These are phyloP conservation scores for Chaetothyriales sp. DNA, from an alignment of 2,329 filamentous ascomycete genomes.

Conservation along the genomic window DNA sequence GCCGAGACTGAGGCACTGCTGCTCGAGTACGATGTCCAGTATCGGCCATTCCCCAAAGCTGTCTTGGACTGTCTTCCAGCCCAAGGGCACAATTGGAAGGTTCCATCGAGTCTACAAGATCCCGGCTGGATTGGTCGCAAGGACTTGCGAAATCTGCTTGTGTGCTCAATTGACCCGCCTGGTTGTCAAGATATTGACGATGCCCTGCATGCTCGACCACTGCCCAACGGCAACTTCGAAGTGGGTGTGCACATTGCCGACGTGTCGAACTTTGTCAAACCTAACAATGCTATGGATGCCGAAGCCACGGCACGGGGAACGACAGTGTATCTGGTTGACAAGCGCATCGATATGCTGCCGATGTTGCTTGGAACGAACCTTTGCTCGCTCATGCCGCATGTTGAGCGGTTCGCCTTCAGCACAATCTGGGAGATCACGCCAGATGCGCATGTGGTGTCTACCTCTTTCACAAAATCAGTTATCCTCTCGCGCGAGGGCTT, in stretches of 20 bases:
- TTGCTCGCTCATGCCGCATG: slow-evolving; percentile 90
- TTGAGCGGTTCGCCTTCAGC: slow-evolving; percentile 84
- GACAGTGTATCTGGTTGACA: slow-evolving; percentile 94
- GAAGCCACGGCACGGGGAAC: slow-evolving; percentile 90
- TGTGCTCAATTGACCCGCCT: slow-evolving; percentile 94
- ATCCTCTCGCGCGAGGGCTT: slow-evolving; percentile 95
- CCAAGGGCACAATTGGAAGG: slow-evolving; percentile 88
- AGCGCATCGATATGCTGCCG: slow-evolving; percentile 98
- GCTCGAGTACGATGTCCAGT: slow-evolving; percentile 93
- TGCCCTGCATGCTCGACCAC: slow-evolving; percentile 67
- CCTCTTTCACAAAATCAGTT: slow-evolving; percentile 92
- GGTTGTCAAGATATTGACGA: slow-evolving; percentile 98
- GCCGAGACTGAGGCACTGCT: slow-evolving; percentile 91
- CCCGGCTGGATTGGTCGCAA: slow-evolving; percentile 73
- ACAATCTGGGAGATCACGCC: slow-evolving; percentile 77
- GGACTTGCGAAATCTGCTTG: slow-evolving; percentile 70
- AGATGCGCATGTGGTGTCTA: slow-evolving; percentile 68
- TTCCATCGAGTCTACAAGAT: slow-evolving; percentile 64
- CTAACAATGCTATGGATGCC: slow-evolving; percentile 89
- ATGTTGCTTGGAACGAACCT: slow-evolving; percentile 90
- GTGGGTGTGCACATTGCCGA: slow-evolving; percentile 98
- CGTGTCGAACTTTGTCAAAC: slow-evolving; percentile 97
- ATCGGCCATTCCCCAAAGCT: slow-evolving; percentile 88
- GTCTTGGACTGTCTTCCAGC: slow-evolving; percentile 83
- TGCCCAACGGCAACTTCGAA: slow-evolving; percentile 88